These are phyloP conservation scores for Sphenostylis stenocarpa DNA, from an alignment of 306 rosid genomes.

Conservation along the genomic window DNA sequence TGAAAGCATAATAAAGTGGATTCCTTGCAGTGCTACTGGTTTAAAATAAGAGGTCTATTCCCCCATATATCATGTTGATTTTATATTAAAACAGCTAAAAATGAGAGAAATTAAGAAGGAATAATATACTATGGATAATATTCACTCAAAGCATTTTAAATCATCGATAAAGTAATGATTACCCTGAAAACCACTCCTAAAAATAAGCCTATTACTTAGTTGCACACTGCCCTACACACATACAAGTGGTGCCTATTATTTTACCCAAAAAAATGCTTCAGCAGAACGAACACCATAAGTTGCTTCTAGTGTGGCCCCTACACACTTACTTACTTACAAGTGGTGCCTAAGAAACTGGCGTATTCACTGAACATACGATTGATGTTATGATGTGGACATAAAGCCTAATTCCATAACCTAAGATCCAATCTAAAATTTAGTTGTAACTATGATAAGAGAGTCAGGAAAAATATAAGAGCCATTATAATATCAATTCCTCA, in stretches of 20 bases:
- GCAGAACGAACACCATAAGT: constrained; percentile 24
- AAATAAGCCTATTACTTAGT: constrained; percentile 11
- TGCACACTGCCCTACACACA: constrained; percentile 10
- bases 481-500: too few species aligned
- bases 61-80: not conserved
- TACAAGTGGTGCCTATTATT: constrained; percentile 30
- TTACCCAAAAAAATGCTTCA: not conserved
- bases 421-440: too few species aligned
- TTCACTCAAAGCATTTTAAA: constrained; percentile 1
- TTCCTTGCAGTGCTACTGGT: not conserved
- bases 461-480: too few species aligned
- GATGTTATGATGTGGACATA: too few species aligned
- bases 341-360: not conserved
- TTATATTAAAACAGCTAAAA: not conserved
- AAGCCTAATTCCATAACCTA: too few species aligned
- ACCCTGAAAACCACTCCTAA: not conserved
- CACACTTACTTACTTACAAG: constrained; percentile 14
- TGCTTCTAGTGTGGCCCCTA: constrained; percentile 24
- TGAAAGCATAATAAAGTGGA: not conserved
- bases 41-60: not conserved
- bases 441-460: too few species aligned
- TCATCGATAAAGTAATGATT: not conserved
- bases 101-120: not conserved
- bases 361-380: not conserved
- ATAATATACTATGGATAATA: not conserved